Evolutionary conservation across 1,284 basidiomycete genomes (phyloP).

Genomic region (Bondarzewia mesenterica): DNA sequence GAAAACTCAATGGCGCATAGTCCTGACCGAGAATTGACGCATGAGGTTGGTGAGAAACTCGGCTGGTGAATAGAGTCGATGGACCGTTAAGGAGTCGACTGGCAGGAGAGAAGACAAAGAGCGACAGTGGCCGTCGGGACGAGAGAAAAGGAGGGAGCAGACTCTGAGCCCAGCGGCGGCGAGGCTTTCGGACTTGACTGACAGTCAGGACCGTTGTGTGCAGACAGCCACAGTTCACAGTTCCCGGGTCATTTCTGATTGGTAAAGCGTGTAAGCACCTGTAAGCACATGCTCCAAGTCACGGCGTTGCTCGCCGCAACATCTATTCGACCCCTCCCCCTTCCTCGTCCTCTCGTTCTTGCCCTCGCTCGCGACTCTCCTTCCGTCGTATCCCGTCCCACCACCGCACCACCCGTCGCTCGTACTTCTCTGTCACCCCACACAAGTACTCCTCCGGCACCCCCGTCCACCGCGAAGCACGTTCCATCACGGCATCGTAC

Average conservation of each 20-base stretch:
- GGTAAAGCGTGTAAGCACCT: too few relatives aligned
- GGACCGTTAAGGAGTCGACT: too few relatives aligned
- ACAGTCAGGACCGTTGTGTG: too few relatives aligned
- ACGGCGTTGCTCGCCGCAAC: neutral
- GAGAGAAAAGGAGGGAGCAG: too few relatives aligned
- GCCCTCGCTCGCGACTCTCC: slow-evolving; percentile 9
- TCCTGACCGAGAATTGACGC: slow-evolving; percentile 4
- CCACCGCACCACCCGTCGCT: slow-evolving; percentile 48
- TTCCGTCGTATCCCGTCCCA: slow-evolving; percentile 24
- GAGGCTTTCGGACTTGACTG: too few relatives aligned
- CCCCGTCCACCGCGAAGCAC: slow-evolving; percentile 44
- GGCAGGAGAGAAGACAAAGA: too few relatives aligned
- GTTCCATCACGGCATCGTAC: slow-evolving; percentile 37
- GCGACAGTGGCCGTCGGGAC: too few relatives aligned
- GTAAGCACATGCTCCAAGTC: too few relatives aligned
- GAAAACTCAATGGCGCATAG: slow-evolving; percentile 11
- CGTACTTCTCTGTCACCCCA: slow-evolving; percentile 48
- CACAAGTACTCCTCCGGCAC: slow-evolving; percentile 40
- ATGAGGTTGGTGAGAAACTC: slow-evolving; percentile 8
- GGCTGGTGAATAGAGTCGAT: slow-evolving; percentile 5
- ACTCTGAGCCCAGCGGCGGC: too few relatives aligned
- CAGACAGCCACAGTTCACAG: too few relatives aligned
- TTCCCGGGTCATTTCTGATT: too few relatives aligned
- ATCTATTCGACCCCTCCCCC: neutral
- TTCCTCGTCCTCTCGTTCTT: slow-evolving; percentile 14